Base-by-base conservation (phyloP, 495 filamentous ascomycete species). In the Aspergillus biplanus region DNA sequence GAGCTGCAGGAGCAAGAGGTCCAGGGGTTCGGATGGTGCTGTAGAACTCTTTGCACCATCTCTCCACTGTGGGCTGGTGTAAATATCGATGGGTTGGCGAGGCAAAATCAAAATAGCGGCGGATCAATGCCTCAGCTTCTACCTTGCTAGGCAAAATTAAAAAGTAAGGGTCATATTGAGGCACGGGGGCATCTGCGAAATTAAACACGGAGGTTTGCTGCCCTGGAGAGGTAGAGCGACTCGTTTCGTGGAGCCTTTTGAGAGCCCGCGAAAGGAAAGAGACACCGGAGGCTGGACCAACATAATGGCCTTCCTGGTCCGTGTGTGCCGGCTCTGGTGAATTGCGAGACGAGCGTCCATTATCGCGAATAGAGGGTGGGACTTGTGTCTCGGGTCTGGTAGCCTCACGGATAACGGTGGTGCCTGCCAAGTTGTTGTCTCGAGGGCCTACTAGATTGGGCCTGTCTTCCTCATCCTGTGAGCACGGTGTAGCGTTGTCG, bases 61-160 rank as follows among this genome's bases (percentile, higher is more conserved):
- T 18, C 56, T 71, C 52, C 3, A 67, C 53, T 15, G 66, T 72
- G 1, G 64, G 70, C 32, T 58, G 58, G 50, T 72, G 69, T 11
- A 74, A 48, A 37, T 72, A 70, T 1, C 72, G 64, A 46, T 72
- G 65, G 4, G 64, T 69, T 4, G 68, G 69, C 52, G 72, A 64
- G 7, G 68, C 69, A 53, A 72, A 70, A 33, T 74, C 70, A 56
- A 74, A 74, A 47, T 74, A 74, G 8, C 67, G 56, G n/a, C 57
- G 42, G 33, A 59, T 33, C 3, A 59, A 47, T 7, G 31, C 27
- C 6, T 50, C 31, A 4, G 57, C 46, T 9, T 59, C 57, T 16
- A 27, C 57, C 4, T 47, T 21, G 13, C 27, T 31, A 7, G 49
- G 57, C 57, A 59, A 34, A 44, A 59, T 50, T 9, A 44, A n/a